phyloP scores from a whole-genome alignment of 2,329 filamentous ascomycete genomes.

The Nemania abortiva region DNA sequence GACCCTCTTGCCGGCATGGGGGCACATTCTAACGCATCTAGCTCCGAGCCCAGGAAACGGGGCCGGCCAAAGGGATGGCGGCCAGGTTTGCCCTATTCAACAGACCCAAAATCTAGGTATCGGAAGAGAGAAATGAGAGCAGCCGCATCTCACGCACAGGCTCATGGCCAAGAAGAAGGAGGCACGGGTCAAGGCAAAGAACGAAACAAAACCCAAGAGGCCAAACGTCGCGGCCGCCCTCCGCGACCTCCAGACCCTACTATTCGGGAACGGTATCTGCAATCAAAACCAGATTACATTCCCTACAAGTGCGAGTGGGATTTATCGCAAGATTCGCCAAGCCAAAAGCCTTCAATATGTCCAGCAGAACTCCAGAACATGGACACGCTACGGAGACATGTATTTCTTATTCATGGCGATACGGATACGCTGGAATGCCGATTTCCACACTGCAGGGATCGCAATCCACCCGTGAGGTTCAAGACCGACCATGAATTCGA shows the following conservation, averaged over 20 bases:
- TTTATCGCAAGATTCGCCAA: conserved; percentile 40
- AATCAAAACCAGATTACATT: conserved; percentile 59
- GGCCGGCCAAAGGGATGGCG: conserved; percentile 65
- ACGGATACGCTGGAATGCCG: conserved; percentile 48
- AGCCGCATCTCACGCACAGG: conserved; percentile 8
- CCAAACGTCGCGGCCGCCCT: conserved; percentile 59
- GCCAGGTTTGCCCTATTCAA: conserved; percentile 50
- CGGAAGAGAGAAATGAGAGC: conserved; percentile 36
- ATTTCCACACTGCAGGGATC: conserved; percentile 58
- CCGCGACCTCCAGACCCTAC: conserved; percentile 55
- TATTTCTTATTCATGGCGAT: conserved; percentile 62
- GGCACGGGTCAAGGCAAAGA: conserved; percentile 4
- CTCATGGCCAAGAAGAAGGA: conserved; percentile 5
- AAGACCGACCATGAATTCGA: conserved; percentile 53
- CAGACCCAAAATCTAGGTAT: conserved; percentile 37
- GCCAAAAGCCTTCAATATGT: conserved; percentile 53
- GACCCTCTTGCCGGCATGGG: conserved; percentile 22
- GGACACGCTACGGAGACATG: conserved; percentile 67
- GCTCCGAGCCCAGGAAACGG: conserved; percentile 49
- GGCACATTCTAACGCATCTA: conserved; percentile 31
- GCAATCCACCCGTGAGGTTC: conserved; percentile 40
- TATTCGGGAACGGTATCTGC: conserved; percentile 57
- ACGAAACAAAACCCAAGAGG: conserved; percentile 37
- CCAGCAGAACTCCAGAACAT: conserved; percentile 72
- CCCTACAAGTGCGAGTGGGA: conserved; percentile 71